Conservation (phyloP, 345 rosid genomes). For the Moricandia moricandioides region DNA sequence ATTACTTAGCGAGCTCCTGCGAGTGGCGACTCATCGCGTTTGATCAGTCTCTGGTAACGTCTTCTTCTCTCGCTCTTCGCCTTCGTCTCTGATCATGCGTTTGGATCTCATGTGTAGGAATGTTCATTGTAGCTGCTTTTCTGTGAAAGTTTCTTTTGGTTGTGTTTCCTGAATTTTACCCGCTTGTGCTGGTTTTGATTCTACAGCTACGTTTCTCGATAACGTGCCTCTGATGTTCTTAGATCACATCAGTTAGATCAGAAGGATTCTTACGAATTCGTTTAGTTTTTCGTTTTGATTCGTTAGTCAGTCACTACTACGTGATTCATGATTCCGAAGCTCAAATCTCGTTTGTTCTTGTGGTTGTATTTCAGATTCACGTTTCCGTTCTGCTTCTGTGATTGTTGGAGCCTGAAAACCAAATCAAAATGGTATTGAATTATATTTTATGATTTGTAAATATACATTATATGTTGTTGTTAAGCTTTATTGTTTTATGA, state of each 20-base stretch:
- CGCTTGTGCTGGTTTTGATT: constrained; percentile 6
- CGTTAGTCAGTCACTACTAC: neutral
- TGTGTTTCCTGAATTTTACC: neutral
- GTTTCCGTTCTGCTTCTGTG: neutral
- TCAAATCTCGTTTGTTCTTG: constrained; percentile 3
- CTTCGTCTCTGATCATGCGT: neutral
- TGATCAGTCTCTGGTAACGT: constrained; percentile 30
- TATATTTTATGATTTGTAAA: neutral
- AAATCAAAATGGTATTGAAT: constrained; percentile 30
- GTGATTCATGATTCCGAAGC: neutral
- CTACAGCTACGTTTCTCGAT: neutral
- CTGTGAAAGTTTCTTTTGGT: neutral
- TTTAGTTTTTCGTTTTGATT: constrained; percentile 7
- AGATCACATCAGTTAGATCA: constrained; percentile 34
- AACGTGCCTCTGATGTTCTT: neutral
- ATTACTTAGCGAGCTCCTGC: constrained; percentile 11
- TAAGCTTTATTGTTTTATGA: neutral
- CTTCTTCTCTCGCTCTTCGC: neutral
- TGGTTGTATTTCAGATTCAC: constrained; percentile 24
- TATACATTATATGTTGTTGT: neutral
- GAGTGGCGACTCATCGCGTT: constrained; percentile 17
- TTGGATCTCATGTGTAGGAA: neutral
- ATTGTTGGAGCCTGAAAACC: constrained; percentile 21
- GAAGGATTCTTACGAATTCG: constrained; percentile 11
- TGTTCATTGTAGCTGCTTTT: constrained; percentile 7